Percentiles rank a stretch among this genome's conserved stretches.
Evolutionary conservation across 495 filamentous ascomycete genomes (phyloP).

Genomic region (Hyaloscypha finlandica): DNA sequence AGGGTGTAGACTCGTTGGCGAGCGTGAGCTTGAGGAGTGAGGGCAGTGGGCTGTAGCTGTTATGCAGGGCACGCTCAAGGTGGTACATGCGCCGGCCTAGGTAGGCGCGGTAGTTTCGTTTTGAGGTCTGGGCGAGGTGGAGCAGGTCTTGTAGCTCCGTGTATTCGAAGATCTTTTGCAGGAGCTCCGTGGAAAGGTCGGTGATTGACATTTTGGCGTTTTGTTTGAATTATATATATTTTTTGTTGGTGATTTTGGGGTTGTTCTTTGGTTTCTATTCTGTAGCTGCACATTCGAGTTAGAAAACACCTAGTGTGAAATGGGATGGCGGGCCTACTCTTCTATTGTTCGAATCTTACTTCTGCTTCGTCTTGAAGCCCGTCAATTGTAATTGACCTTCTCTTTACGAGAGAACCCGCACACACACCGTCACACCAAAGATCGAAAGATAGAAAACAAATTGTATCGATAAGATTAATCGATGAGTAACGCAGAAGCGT

Average conservation of each 20-base stretch:
- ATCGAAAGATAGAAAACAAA: conserved; percentile 24
- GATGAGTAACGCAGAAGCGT: conserved; percentile 29
- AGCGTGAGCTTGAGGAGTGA: conserved; percentile 63
- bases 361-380: conserved; percentile 7
- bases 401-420: conserved; percentile 9
- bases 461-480: conserved; percentile 24
- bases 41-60: conserved; percentile 61
- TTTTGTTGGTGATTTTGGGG: conserved; percentile 5
- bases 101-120: conserved; percentile 55
- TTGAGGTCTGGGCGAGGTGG: conserved; percentile 55
- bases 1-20: conserved; percentile 26
- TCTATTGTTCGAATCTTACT: conserved; percentile 10
- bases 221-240: conserved; percentile 4
- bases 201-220: conserved; percentile 40
- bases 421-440: conserved; percentile 19
- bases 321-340: conserved; percentile 20
- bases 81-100: conserved; percentile 53
- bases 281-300: background rate
- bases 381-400: conserved; percentile 30
- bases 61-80: conserved; percentile 51
- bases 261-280: conserved; percentile 6
- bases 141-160: conserved; percentile 53
- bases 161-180: conserved; percentile 61
- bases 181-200: conserved; percentile 60
- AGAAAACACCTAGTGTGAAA: background rate